Evolutionary conservation across 305 asterid genomes (phyloP).

Genomic region (Solanum chacoense): DNA sequence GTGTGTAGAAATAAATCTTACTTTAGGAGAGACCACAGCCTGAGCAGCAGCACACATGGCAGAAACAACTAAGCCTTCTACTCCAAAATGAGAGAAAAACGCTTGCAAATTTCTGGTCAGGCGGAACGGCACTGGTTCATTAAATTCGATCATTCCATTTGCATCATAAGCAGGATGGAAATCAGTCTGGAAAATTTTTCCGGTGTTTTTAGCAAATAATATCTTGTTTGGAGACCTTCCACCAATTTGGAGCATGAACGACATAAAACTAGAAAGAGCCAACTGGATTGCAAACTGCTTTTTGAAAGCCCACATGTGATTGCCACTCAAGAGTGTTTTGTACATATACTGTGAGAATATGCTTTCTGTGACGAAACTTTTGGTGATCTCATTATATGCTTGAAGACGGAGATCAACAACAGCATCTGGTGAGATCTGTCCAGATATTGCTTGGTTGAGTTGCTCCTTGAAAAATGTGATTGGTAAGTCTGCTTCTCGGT

Average conservation of each 20-base stretch:
- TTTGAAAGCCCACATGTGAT: slow-evolving; percentile 94
- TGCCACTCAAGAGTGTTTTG: slow-evolving; percentile 79
- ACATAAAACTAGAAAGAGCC: slow-evolving; percentile 95
- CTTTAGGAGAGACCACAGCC: no score
- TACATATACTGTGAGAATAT: slow-evolving; percentile 97
- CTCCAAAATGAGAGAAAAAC: no score
- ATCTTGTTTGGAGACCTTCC: slow-evolving; percentile 98
- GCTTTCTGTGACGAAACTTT: slow-evolving; percentile 70
- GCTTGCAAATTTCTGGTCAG: no score
- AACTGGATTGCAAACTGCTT: slow-evolving; percentile 90
- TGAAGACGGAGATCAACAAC: slow-evolving; percentile 94
- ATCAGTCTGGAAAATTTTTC: slow-evolving; percentile 94
- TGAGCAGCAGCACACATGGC: no score
- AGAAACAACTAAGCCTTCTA: no score
- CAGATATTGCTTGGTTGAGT: slow-evolving; percentile 89
- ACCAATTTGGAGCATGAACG: slow-evolving; percentile 97
- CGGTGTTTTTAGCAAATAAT: slow-evolving; percentile 89
- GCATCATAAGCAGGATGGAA: slow-evolving; percentile 97
- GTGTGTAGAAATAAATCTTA: no score
- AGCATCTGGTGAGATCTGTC: slow-evolving; percentile 90
- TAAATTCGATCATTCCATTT: slow-evolving; percentile 95
- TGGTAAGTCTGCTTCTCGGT: slow-evolving; percentile 86
- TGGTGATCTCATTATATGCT: slow-evolving; percentile 79
- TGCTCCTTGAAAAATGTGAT: slow-evolving; percentile 93
- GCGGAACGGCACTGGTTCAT: no score